These are phyloP conservation scores for Beta corolliflora DNA, from an alignment of 179 eudicot species.

Conservation along the genomic window DNA sequence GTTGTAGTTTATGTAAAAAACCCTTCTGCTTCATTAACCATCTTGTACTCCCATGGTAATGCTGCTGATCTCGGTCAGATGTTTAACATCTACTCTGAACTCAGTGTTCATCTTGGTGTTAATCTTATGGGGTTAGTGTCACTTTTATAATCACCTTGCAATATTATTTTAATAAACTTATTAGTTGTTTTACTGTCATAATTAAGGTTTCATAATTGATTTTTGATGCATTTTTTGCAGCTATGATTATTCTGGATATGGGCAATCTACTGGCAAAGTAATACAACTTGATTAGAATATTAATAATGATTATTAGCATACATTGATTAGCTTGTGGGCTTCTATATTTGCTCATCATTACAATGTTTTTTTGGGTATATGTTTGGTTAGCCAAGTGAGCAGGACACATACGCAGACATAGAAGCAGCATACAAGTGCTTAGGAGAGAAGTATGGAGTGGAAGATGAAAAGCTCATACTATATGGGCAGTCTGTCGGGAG, in stretches of 20 bases:
- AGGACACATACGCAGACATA: conserved; percentile 85
- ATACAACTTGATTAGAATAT: background rate
- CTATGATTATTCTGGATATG: conserved; percentile 93
- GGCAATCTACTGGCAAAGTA: conserved; percentile 90
- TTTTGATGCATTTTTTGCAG: conserved; percentile 30
- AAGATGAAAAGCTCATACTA: conserved; percentile 65
- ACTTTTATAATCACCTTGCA: too few relatives aligned
- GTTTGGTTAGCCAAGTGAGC: conserved; percentile 70
- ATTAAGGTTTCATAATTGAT: too few relatives aligned
- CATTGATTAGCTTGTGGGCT: background rate
- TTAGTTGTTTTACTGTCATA: too few relatives aligned
- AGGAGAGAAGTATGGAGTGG: conserved; percentile 69
- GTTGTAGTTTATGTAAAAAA: conserved; percentile 64
- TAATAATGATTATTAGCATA: too few relatives aligned
- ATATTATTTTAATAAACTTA: too few relatives aligned
- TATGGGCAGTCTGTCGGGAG: conserved; percentile 89
- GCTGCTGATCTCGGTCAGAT: conserved; percentile 93
- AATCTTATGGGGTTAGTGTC: conserved; percentile 74
- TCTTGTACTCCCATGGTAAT: conserved; percentile 88
- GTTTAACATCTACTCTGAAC: conserved; percentile 69
- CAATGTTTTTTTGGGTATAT: background rate
- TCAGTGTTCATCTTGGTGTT: conserved; percentile 69
- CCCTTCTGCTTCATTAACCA: conserved; percentile 56
- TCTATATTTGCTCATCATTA: background rate
- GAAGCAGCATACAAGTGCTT: conserved; percentile 87